Evolutionary conservation across 257 asterid species (phyloP).

Genomic region (Nicotiana knightiana): DNA sequence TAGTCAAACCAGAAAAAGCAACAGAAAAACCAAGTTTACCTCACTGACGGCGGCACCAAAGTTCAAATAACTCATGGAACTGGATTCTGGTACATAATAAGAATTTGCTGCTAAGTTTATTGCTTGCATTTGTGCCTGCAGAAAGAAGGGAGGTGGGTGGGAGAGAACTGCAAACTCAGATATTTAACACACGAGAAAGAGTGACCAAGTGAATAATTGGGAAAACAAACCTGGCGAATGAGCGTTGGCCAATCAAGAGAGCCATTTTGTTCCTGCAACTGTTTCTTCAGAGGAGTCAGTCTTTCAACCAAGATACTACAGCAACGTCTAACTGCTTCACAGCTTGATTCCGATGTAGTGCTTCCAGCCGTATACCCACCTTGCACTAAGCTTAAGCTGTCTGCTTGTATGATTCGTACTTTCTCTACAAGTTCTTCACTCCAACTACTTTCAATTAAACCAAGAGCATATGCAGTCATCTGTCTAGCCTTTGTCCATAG

Average conservation of each 20-base stretch:
- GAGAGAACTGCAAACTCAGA: neutral
- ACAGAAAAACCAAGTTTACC: constrained; percentile 27
- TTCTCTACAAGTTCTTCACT: constrained; percentile 45
- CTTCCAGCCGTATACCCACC: constrained; percentile 69
- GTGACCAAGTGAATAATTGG: neutral
- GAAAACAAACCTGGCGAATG: constrained; percentile 42
- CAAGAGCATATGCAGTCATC: constrained; percentile 53
- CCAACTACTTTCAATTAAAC: constrained; percentile 44
- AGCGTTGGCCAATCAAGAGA: constrained; percentile 50
- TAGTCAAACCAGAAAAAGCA: neutral
- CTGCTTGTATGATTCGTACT: constrained; percentile 64
- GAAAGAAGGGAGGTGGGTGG: neutral
- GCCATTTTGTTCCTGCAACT: constrained; percentile 44
- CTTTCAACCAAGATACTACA: constrained; percentile 58
- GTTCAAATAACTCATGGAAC: constrained; percentile 37
- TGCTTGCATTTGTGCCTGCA: constrained; percentile 43
- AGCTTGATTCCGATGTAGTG: constrained; percentile 77
- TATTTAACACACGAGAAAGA: neutral
- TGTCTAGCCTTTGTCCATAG: constrained; percentile 74
- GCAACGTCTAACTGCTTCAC: constrained; percentile 69
- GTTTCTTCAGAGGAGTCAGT: constrained; percentile 35
- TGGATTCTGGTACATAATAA: constrained; percentile 41
- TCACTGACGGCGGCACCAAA: constrained; percentile 69
- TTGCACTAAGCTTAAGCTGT: constrained; percentile 62
- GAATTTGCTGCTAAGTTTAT: constrained; percentile 49